Conservation (phyloP, 1,284 basidiomycete genomes). For the Sporisorium scitamineum region DNA sequence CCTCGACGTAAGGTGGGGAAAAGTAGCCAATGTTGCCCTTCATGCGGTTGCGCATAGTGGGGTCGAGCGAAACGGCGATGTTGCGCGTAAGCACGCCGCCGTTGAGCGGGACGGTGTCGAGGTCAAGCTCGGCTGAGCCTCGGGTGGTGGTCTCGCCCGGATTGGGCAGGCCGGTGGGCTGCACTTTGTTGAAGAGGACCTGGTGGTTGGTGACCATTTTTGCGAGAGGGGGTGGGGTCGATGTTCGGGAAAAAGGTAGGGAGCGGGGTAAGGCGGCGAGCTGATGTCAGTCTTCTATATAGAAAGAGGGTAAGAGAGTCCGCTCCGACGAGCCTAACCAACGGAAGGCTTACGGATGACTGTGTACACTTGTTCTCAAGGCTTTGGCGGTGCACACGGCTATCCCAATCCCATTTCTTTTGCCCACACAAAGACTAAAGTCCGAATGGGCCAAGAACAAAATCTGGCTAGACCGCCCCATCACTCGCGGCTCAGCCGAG, state of each 20-base stretch:
- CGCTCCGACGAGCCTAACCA: no score
- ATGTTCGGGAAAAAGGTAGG: background rate
- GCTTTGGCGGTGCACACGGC: no score
- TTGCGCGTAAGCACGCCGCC: slow-evolving; percentile 47
- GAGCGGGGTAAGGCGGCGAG: background rate
- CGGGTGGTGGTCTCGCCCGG: slow-evolving; percentile 41
- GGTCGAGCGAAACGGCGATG: slow-evolving; percentile 52
- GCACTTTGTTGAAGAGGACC: slow-evolving; percentile 50
- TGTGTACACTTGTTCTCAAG: no score
- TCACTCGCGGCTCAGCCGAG: no score
- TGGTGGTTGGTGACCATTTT: slow-evolving; percentile 54
- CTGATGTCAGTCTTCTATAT: no score
- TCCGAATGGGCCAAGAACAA: no score
- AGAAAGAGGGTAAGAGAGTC: no score
- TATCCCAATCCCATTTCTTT: no score
- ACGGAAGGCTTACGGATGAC: no score
- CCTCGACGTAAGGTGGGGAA: slow-evolving; percentile 30
- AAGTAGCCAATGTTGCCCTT: slow-evolving; percentile 48
- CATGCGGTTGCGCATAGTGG: slow-evolving; percentile 55
- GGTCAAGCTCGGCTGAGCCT: slow-evolving; percentile 25
- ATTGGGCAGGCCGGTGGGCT: slow-evolving; percentile 41
- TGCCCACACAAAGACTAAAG: no score
- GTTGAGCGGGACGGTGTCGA: slow-evolving; percentile 44
- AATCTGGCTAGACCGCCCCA: no score
- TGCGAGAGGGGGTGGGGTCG: background rate